Base-by-base conservation (phyloP, 305 asterid genomes). In the Stenogyne calaminthoides region DNA sequence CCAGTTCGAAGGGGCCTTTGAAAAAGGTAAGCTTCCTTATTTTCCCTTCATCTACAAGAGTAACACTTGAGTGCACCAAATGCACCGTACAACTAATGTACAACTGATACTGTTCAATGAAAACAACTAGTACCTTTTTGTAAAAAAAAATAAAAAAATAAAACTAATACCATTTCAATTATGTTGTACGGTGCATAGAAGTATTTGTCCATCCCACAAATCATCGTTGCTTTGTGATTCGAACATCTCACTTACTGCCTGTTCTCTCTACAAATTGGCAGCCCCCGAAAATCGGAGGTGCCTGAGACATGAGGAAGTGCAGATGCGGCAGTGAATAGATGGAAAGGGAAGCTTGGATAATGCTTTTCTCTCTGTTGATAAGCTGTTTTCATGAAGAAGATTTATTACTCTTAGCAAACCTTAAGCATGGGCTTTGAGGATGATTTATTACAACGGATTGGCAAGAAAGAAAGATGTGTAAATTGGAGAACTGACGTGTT, bases 221-320 rank as follows among this genome's bases (percentile, higher is more conserved):
- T 14, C 54, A 14, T 52, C n/a, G 20, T 9, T 55, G 14, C 32
- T 19, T 55, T 16, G 22, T 6, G 56, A 37, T 69, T 22, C 5
- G 9, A 49, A 47, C n/a, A 1, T 57, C 19, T 16, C 56, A 29
- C 47, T 25, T 4, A 9, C 37, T 32, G 32, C 57, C 3, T 36
- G 3, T 44, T 64, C 12, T 19, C 34, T 61, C 47, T 52, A 20
- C 2, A 9, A n/a, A 46, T 63, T 58, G 62, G 67, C 84, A 88
- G 95, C 95, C 95, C 69, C 95, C 91, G 1, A 88, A 85, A 78
- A 78, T 86, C 4, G 89, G 88, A 79, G 77, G 72, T 1, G n/a
- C 57, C 18, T 84, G 78, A 86, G 71, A 29, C 57, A 36, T n/a
- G 10, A 20, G 15, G 18, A 46, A 72, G 25, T 78, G 75, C 69